Conservation (phyloP, 139 green algal genomes). For the Chlamydomonas sp. region DNA sequence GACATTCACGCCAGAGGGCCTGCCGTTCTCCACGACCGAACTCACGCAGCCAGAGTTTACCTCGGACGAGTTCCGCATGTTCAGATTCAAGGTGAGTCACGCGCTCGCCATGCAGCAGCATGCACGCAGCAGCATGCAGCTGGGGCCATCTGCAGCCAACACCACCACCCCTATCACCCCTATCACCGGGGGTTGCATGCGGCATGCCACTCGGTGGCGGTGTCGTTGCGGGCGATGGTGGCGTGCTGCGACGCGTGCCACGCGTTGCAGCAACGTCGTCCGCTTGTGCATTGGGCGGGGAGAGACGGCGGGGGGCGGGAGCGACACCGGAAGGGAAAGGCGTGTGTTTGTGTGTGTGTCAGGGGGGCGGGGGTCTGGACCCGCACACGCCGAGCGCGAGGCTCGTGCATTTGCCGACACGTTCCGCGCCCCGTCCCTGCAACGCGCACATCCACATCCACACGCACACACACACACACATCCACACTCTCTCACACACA, state of each 20-base stretch:
- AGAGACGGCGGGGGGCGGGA: too few species aligned
- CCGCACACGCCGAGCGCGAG: background rate
- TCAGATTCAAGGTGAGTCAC: conserved; percentile 68
- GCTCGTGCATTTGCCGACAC: too few species aligned
- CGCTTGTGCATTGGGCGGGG: too few species aligned
- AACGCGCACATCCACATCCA: too few species aligned
- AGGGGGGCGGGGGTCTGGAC: background rate
- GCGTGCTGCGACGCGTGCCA: too few species aligned
- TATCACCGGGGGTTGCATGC: too few species aligned
- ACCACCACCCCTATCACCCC: too few species aligned
- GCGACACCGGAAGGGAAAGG: too few species aligned
- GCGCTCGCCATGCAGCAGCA: background rate
- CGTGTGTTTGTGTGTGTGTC: background rate
- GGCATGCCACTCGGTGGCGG: background rate
- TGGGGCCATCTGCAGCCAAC: background rate
- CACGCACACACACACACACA: too few species aligned
- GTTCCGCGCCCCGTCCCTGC: background rate
- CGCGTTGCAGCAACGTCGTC: too few species aligned
- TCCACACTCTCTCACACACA: too few species aligned
- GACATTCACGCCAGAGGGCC: background rate
- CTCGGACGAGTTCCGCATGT: conserved; percentile 79
- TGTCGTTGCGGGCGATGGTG: background rate
- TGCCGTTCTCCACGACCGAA: conserved; percentile 52
- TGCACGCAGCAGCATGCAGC: background rate
- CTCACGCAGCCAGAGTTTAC: conserved; percentile 72